These are phyloP conservation scores for Passiflora organensis DNA, from an alignment of 345 rosid genomes.

Conservation along the genomic window DNA sequence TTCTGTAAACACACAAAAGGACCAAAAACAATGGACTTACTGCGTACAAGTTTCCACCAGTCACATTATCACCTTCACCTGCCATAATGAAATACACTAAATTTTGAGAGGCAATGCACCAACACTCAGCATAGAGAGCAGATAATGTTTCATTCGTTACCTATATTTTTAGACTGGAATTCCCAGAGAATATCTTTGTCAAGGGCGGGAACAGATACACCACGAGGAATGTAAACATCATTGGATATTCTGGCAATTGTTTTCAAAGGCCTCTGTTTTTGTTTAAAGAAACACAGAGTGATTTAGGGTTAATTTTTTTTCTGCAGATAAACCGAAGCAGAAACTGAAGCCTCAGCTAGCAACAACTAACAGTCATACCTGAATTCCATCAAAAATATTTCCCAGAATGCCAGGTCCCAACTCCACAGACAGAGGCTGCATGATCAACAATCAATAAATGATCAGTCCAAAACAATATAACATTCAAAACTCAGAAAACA, in stretches of 20 bases:
- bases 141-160: conserved; percentile 30
- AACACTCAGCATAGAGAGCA: background rate
- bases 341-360: background rate
- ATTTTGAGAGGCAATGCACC: conserved; percentile 8
- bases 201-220: conserved; percentile 93
- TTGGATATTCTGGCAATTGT: too few species aligned
- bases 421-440: conserved; percentile 97
- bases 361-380: conserved; percentile 41
- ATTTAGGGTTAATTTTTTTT: too few species aligned
- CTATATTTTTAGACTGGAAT: conserved; percentile 82
- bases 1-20: conserved; percentile 11
- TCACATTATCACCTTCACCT: conserved; percentile 94
- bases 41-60: conserved; percentile 99
- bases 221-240: too few species aligned
- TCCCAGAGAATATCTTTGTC: conserved; percentile 95
- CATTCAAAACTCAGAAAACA: background rate
- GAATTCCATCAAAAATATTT: conserved; percentile 97
- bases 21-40: conserved; percentile 48
- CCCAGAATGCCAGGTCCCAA: conserved; percentile 99
- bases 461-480: conserved; percentile 14
- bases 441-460: conserved; percentile 15
- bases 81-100: conserved; percentile 19
- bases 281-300: conserved; percentile 4
- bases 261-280: conserved; percentile 84
- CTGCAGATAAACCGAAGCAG: background rate